Base-by-base conservation (phyloP, 2,329 filamentous ascomycete species). In the Pseudogymnoascus sp. region DNA sequence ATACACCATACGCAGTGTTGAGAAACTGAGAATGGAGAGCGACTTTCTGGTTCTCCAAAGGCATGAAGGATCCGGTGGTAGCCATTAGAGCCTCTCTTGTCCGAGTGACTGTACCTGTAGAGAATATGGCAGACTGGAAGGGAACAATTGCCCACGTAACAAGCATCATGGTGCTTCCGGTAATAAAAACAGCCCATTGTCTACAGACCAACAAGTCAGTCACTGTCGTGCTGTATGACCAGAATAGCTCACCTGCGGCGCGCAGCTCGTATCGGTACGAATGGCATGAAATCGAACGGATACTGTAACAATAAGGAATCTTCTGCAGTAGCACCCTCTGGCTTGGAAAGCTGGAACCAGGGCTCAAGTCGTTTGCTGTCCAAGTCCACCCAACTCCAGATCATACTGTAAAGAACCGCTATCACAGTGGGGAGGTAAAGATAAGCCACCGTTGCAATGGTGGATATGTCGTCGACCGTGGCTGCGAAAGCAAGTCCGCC, bases 361-460 rank as follows among this genome's bases (percentile, higher is more conserved):
- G 84, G 84, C 35, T 88, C 83, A 50, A 87, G 73, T 0, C 85
- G 68, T 64, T 85, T 84, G 0, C 78, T 73, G 37, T 88, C 82
- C 0, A 87, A 69, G 60, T 87, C 84, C 0, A 86, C 76, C 82
- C 83, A 85, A 2, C 75, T 78, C 83, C 84, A 87, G 0, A 80
- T 53, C 0, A 86, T 75, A 40, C 82, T 82, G 65, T 84, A 86
- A 0, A 82, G 5, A 0, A 86, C 79, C 0, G 83, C 79, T 0
- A 85, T 60, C 0, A 85, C 74, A 0, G 80, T 86, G 0, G 84
- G 84, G 0, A 80, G 66, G 56, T 84, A 85, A 0, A 80, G 67
- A n/a, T 82, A 84, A 0, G 71, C 62, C 4, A 82, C 77, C 0
- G 66, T 75, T 0, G 70, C 71, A 0, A 66, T 65, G 0, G 72